These are phyloP conservation scores for Beauveria varroae DNA, from an alignment of 2,329 filamentous ascomycete genomes.

Conservation along the genomic window DNA sequence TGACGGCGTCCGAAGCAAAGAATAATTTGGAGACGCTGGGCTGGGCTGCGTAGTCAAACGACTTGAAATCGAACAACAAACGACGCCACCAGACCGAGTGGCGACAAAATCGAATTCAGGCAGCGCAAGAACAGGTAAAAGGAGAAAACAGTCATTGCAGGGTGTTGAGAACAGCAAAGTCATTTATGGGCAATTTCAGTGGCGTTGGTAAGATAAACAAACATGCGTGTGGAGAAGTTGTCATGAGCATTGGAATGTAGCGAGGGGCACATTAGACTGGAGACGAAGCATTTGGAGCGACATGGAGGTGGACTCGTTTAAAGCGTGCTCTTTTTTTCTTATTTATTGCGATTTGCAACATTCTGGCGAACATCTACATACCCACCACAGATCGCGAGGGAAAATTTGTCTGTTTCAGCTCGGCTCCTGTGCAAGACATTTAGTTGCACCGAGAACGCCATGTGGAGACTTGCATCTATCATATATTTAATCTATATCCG, in stretches of 20 bases:
- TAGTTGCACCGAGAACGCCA: not conserved
- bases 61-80: not conserved
- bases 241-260: slow-evolving; percentile 4
- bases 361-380: slow-evolving; percentile 5
- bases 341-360: not conserved
- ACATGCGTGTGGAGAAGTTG: not conserved
- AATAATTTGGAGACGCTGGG: slow-evolving; percentile 51
- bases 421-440: not conserved
- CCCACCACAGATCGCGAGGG: not conserved
- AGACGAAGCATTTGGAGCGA: slow-evolving; percentile 4
- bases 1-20: slow-evolving; percentile 47
- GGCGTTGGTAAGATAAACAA: slow-evolving; percentile 8
- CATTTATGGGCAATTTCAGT: slow-evolving; percentile 5
- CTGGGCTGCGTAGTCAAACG: slow-evolving; percentile 28
- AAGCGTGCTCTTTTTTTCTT: slow-evolving; percentile 1
- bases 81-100: no score
- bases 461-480: slow-evolving; percentile 2
- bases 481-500: not conserved
- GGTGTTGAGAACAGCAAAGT: not conserved
- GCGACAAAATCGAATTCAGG: not conserved
- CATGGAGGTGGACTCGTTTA: not conserved
- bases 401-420: not conserved
- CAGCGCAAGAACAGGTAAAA: not conserved
- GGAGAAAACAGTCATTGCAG: not conserved
- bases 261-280: not conserved